phyloP scores from a whole-genome alignment of 2,329 filamentous ascomycete genomes.

The Xylaria sp. region DNA sequence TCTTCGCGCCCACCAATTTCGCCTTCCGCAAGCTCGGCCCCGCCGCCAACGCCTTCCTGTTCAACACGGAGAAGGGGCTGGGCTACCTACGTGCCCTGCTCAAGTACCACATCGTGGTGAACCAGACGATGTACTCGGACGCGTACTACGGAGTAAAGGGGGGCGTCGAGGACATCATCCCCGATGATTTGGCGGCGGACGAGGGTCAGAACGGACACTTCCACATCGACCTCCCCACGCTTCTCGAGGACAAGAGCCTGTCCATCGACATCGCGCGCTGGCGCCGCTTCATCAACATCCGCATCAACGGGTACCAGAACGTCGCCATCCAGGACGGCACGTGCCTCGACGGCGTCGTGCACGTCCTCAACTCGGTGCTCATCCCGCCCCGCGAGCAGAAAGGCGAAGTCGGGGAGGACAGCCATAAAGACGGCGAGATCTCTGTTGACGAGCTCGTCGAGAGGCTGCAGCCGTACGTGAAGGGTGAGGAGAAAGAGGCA shows the following conservation, averaged over 20 bases:
- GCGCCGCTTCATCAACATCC: slow-evolving; percentile 75
- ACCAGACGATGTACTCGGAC: slow-evolving; percentile 73
- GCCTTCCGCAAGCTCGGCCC: slow-evolving; percentile 83
- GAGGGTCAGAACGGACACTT: slow-evolving; percentile 60
- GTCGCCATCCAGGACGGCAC: slow-evolving; percentile 76
- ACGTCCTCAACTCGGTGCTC: slow-evolving; percentile 76
- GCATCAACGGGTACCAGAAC: slow-evolving; percentile 76
- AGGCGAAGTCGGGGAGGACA: slow-evolving; percentile 51
- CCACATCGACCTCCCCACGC: slow-evolving; percentile 77
- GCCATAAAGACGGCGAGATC: slow-evolving; percentile 60
- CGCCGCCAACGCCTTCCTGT: slow-evolving; percentile 83
- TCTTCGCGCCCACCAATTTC: slow-evolving; percentile 83
- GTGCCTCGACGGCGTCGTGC: slow-evolving; percentile 83
- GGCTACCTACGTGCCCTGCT: slow-evolving; percentile 79
- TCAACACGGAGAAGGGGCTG: slow-evolving; percentile 75
- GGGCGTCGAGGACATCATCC: neutral
- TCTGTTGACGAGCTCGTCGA: slow-evolving; percentile 40
- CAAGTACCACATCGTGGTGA: slow-evolving; percentile 49
- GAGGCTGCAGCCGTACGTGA: slow-evolving; percentile 52
- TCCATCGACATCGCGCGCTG: slow-evolving; percentile 76
- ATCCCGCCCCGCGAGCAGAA: slow-evolving; percentile 74
- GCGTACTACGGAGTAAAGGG: slow-evolving; percentile 69
- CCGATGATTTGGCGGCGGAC: no score
- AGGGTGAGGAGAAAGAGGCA: slow-evolving; percentile 40
- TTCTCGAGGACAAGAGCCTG: slow-evolving; percentile 72